Conservation (phyloP, 1,284 basidiomycete species). For the Bjerkandera adusta region DNA sequence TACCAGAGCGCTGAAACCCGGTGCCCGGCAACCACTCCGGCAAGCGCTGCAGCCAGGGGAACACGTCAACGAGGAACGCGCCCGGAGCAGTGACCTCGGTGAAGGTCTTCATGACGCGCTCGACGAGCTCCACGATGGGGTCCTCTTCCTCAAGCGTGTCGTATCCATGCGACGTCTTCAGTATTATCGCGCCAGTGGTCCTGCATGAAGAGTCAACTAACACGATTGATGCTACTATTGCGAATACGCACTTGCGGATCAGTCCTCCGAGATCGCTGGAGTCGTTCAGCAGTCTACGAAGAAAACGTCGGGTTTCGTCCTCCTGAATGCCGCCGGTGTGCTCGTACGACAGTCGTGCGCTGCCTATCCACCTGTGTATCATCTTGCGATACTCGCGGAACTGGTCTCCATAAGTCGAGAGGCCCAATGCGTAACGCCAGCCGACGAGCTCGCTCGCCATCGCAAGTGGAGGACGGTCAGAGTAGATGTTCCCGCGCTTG, state of each 20-base stretch:
- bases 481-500: slow-evolving; percentile 67
- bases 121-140: slow-evolving; percentile 26
- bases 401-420: slow-evolving; percentile 59
- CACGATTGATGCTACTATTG: too few relatives aligned
- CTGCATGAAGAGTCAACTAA: slow-evolving; percentile 41
- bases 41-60: slow-evolving; percentile 25
- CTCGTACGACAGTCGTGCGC: too few relatives aligned
- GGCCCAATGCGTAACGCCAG: slow-evolving; percentile 61
- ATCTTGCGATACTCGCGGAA: slow-evolving; percentile 61
- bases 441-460: slow-evolving; percentile 54
- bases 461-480: slow-evolving; percentile 53
- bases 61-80: slow-evolving; percentile 29
- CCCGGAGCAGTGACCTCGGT: slow-evolving; percentile 24
- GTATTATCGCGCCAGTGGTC: slow-evolving; percentile 28
- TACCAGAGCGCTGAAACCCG: background rate
- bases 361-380: slow-evolving; percentile 60
- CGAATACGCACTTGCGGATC: slow-evolving; percentile 51
- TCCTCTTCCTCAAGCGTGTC: slow-evolving; percentile 17
- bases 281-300: slow-evolving; percentile 51
- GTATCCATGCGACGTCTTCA: slow-evolving; percentile 31
- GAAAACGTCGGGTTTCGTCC: slow-evolving; percentile 44
- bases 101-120: slow-evolving; percentile 27
- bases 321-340: too few relatives aligned
- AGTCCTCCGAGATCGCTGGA: slow-evolving; percentile 53
- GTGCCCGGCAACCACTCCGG: background rate